Evolutionary conservation across 768 basidiomycete species (phyloP).

Genomic region (Leccinum sublutescens): DNA sequence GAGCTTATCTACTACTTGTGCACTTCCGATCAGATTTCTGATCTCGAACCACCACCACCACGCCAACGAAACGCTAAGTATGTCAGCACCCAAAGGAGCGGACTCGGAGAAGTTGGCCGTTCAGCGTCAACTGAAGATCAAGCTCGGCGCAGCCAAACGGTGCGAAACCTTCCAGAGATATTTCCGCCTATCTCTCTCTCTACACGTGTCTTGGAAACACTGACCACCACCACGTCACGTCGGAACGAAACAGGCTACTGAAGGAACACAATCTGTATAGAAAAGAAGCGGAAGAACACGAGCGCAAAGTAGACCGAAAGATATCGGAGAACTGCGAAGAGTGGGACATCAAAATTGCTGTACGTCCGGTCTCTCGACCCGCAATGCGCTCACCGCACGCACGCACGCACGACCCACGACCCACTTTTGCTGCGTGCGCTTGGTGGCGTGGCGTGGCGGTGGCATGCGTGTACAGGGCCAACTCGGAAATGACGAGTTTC

Average conservation of each 20-base stretch:
- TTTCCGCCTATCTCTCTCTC: constrained; percentile 16
- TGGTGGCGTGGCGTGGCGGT: constrained; percentile 9
- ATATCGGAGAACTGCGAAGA: constrained; percentile 60
- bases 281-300: constrained; percentile 60
- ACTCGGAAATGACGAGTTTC: constrained; percentile 24
- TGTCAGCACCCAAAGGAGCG: constrained; percentile 14
- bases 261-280: constrained; percentile 70
- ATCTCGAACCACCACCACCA: constrained; percentile 13
- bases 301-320: constrained; percentile 60
- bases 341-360: constrained; percentile 77
- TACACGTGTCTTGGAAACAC: background rate
- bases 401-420: constrained; percentile 2
- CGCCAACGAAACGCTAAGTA: constrained; percentile 5
- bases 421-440: constrained; percentile 16
- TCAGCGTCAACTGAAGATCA: constrained; percentile 75
- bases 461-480: constrained; percentile 19
- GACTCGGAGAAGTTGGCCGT: constrained; percentile 34
- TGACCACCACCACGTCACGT: constrained; percentile 13
- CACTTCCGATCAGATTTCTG: background rate
- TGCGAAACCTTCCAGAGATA: constrained; percentile 30
- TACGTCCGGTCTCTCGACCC: constrained; percentile 36
- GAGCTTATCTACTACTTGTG: constrained; percentile 1
- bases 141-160: constrained; percentile 65
- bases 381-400: background rate
- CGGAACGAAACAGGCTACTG: constrained; percentile 43